These are phyloP conservation scores for Phytopythium helicoides DNA, from an alignment of 352 stramenopile species.

Conservation along the genomic window DNA sequence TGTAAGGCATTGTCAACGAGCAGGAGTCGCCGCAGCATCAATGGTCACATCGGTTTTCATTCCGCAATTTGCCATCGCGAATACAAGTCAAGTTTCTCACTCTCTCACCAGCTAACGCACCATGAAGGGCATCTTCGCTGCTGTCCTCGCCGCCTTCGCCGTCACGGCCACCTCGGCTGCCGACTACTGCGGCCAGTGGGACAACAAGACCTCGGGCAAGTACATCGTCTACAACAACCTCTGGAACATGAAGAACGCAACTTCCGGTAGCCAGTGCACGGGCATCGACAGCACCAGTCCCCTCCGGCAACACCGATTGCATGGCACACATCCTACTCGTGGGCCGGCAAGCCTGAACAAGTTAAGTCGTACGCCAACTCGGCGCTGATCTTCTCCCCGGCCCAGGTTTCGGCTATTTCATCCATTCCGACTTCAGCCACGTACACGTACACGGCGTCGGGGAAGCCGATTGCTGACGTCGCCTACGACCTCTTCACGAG, in stretches of 20 bases:
- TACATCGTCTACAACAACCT: constrained; percentile 43
- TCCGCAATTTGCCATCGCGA: neutral
- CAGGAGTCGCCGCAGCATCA: too few relatives aligned
- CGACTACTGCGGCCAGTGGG: constrained; percentile 32
- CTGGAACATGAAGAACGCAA: constrained; percentile 23
- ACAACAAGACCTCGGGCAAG: constrained; percentile 17
- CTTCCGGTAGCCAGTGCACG: constrained; percentile 20
- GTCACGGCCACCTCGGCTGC: constrained; percentile 8
- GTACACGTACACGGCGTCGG: constrained; percentile 32
- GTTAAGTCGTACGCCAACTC: constrained; percentile 28
- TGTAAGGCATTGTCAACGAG: too few relatives aligned
- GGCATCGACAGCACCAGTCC: constrained; percentile 10
- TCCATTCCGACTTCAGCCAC: constrained; percentile 31
- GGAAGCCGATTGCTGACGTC: constrained; percentile 11
- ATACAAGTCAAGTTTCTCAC: neutral
- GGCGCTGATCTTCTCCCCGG: constrained; percentile 17
- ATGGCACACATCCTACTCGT: constrained; percentile 19
- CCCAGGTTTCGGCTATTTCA: constrained; percentile 23
- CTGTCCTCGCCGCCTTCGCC: constrained; percentile 1
- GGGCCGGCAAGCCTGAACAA: constrained; percentile 16
- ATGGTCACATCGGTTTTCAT: neutral
- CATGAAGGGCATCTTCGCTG: constrained; percentile 22
- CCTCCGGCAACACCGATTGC: constrained; percentile 13
- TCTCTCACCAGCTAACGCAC: neutral
- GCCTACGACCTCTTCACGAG: constrained; percentile 40